A percentile compares a stretch with the other conserved stretches of the same genome.
Conservation (phyloP, 129 eudicot species). For the Glebionis coronaria region DNA sequence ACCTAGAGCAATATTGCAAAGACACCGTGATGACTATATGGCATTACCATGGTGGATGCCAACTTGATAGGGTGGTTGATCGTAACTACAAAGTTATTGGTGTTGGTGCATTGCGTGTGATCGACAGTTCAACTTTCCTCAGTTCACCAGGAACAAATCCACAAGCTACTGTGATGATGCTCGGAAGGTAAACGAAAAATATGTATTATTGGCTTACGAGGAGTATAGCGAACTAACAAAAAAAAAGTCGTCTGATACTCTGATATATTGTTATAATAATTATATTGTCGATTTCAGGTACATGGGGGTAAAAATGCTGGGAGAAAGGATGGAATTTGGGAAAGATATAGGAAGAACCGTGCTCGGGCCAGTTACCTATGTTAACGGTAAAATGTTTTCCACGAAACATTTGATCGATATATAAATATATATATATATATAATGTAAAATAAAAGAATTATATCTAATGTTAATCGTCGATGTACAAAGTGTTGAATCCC, state of each 20-base stretch:
- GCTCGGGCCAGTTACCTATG: background rate
- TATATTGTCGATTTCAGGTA: slow-evolving; percentile 43
- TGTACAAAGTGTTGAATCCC: too few relatives aligned
- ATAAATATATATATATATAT: too few relatives aligned
- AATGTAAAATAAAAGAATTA: too few relatives aligned
- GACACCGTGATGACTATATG: too few relatives aligned
- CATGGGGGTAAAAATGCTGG: slow-evolving; percentile 56
- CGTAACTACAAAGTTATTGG: slow-evolving; percentile 56
- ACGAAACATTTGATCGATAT: too few relatives aligned
- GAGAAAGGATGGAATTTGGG: too few relatives aligned
- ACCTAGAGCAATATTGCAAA: too few relatives aligned
- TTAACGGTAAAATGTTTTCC: too few relatives aligned
- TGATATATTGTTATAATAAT: too few relatives aligned
- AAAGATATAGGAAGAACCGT: slow-evolving; percentile 1
- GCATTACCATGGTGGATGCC: slow-evolving; percentile 98
- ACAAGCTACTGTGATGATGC: slow-evolving; percentile 97
- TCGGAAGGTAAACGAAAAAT: slow-evolving; percentile 64
- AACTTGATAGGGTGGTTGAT: slow-evolving; percentile 69
- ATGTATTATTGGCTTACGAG: too few relatives aligned
- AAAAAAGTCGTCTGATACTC: background rate
- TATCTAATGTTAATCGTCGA: too few relatives aligned
- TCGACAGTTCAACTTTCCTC: slow-evolving; percentile 74
- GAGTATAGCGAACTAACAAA: background rate
- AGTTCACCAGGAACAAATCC: slow-evolving; percentile 93
- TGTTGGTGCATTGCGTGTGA: too few relatives aligned